A percentile compares a stretch with the other conserved stretches of the same genome.
Conservation (phyloP, 441 rosid species). For the Erodium texanum region DNA sequence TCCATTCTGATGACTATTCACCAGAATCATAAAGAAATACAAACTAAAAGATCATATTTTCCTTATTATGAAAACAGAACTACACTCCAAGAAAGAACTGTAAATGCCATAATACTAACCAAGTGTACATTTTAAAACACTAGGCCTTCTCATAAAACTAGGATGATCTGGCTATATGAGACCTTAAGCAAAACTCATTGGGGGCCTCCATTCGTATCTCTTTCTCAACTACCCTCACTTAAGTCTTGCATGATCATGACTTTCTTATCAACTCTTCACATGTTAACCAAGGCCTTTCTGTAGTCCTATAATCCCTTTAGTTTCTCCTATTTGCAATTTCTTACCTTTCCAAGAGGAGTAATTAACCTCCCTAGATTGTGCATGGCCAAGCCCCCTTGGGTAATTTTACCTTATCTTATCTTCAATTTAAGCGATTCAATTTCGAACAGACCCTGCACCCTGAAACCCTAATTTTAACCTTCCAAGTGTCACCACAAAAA, state of each 20-base stretch:
- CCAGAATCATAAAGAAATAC: neutral
- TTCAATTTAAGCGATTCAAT: neutral
- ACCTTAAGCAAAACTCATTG: neutral
- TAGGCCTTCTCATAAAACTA: too few species aligned
- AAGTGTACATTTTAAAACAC: neutral
- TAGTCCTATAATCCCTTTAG: neutral
- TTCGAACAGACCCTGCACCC: neutral
- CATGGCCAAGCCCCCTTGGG: neutral
- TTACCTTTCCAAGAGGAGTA: neutral
- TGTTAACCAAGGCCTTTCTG: neutral
- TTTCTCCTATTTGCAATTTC: neutral
- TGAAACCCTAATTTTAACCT: neutral
- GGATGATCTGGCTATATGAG: too few species aligned
- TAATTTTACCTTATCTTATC: neutral
- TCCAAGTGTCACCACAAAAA: neutral
- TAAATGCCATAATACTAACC: neutral
- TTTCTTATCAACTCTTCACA: neutral
- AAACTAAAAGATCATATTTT: constrained; percentile 5
- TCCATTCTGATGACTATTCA: neutral
- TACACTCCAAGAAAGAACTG: neutral
- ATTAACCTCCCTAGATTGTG: neutral
- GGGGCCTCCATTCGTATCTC: neutral
- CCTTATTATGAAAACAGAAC: neutral
- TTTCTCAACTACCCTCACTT: neutral
- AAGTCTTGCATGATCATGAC: neutral